Conservation (phyloP, 192 early-diverging fungal genomes). For the Entomortierella chlamydospora region DNA sequence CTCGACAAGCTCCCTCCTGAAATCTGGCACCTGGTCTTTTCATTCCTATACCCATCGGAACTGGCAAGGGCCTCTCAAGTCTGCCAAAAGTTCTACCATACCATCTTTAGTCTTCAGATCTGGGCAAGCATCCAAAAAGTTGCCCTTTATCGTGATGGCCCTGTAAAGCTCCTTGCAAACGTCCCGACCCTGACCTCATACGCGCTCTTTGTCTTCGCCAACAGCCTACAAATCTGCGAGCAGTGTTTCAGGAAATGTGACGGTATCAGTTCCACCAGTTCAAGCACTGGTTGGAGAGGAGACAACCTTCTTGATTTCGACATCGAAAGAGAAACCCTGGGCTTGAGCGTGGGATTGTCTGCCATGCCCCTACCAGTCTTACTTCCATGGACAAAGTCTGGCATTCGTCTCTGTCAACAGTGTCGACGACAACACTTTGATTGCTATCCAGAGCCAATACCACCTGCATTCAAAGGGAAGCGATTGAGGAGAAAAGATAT, state of each 20-base stretch:
- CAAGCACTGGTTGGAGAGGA: too few species aligned
- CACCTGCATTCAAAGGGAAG: not conserved
- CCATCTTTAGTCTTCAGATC: not conserved
- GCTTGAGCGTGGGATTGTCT: not conserved
- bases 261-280: not conserved
- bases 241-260: slow-evolving; percentile 1
- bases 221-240: not conserved
- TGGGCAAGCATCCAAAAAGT: not conserved
- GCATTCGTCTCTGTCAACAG: not conserved
- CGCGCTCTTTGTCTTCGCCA: not conserved
- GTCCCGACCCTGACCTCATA: not conserved
- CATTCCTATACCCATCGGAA: not conserved
- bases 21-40: not conserved
- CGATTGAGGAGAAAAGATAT: not conserved
- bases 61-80: not conserved
- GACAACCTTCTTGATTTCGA: not conserved
- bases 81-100: not conserved
- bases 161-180: not conserved
- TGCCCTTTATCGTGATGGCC: not conserved
- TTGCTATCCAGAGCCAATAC: not conserved
- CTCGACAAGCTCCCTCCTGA: not conserved
- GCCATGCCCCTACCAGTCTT: not conserved
- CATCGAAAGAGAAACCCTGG: not conserved
- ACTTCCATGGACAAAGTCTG: not conserved
- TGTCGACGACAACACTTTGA: not conserved